These are phyloP conservation scores for Globisporangium iwayamae DNA, from an alignment of 352 stramenopile species.

Conservation along the genomic window DNA sequence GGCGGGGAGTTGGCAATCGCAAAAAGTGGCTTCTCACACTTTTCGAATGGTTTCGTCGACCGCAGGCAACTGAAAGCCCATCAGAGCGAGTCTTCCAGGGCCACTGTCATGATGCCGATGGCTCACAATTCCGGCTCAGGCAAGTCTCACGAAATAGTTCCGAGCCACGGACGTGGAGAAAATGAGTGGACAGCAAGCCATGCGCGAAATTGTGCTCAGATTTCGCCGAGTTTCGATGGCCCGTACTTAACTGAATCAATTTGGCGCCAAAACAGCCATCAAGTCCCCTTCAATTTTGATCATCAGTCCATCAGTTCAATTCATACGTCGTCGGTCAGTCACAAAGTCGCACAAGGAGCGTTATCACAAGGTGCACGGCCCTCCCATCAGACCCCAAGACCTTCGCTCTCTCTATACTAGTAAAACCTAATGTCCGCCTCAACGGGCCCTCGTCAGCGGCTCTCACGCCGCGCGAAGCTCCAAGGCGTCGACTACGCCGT, in stretches of 20 bases:
- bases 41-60: too few species aligned
- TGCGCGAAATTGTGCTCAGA: background rate
- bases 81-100: too few species aligned
- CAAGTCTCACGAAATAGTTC: too few species aligned
- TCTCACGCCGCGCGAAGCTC: slow-evolving; percentile 65
- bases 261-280: slow-evolving; percentile 7
- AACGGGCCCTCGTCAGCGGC: slow-evolving; percentile 22
- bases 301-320: background rate
- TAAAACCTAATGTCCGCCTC: background rate
- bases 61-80: too few species aligned
- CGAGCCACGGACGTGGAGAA: background rate
- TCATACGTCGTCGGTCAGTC: background rate
- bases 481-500: slow-evolving; percentile 77
- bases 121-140: too few species aligned
- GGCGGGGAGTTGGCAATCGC: too few species aligned
- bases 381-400: background rate
- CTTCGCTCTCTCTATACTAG: background rate
- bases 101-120: too few species aligned
- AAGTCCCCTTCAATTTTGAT: background rate
- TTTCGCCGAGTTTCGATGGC: background rate
- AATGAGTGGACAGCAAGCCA: background rate
- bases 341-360: too few species aligned
- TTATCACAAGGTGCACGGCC: background rate
- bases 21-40: too few species aligned
- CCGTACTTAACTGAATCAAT: background rate